Evolutionary conservation across 306 rosid species (phyloP).

Genomic region (Psophocarpus tetragonolobus): DNA sequence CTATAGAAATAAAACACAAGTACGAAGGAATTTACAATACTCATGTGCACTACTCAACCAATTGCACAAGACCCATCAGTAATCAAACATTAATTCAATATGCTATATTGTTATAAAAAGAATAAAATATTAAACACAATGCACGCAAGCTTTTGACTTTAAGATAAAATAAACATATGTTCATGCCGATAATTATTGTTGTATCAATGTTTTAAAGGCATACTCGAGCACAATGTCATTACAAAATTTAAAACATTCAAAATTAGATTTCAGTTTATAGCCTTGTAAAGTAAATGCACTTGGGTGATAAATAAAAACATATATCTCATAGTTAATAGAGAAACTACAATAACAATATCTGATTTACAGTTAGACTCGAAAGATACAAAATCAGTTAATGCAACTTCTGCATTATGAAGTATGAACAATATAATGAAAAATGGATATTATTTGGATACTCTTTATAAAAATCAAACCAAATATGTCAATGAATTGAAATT

Average conservation of each 20-base stretch:
- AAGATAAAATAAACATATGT: neutral
- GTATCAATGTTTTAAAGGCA: neutral
- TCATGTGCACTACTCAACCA: too few species aligned
- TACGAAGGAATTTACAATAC: too few species aligned
- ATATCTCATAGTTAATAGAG: neutral
- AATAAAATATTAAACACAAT: neutral
- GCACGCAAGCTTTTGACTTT: neutral
- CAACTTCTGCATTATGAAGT: neutral
- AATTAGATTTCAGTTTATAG: constrained; percentile 16
- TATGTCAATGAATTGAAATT: neutral
- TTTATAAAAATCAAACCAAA: neutral
- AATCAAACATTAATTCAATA: constrained; percentile 32
- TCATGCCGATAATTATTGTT: neutral
- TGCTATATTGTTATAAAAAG: neutral
- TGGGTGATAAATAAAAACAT: neutral
- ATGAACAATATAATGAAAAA: neutral
- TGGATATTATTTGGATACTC: neutral
- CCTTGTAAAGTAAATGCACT: neutral
- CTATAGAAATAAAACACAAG: too few species aligned
- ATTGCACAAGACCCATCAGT: too few species aligned
- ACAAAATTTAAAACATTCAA: constrained; percentile 19
- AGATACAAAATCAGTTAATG: constrained; percentile 1
- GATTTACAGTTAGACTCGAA: neutral
- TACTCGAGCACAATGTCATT: neutral
- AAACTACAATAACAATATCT: neutral